These are phyloP conservation scores for Salmacisia buchloeana DNA, from an alignment of 1,284 basidiomycete genomes.

Conservation along the genomic window DNA sequence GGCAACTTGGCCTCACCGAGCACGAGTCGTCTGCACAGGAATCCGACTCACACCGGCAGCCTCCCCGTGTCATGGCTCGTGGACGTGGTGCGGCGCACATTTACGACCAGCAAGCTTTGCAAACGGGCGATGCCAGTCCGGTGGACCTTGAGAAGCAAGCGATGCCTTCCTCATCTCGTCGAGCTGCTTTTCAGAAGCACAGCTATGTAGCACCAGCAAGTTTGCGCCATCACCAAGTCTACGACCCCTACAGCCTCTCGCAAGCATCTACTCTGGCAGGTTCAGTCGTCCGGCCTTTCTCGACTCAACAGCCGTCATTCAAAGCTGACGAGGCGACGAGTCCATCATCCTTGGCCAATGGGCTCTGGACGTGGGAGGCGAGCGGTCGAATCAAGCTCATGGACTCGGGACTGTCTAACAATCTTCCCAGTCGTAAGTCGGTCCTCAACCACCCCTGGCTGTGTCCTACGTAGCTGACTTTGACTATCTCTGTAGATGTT, in stretches of 20 bases:
- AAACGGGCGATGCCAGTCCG: neutral
- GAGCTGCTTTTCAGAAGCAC: no score
- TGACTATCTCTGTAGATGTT: slow-evolving; percentile 18
- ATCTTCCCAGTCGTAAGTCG: slow-evolving; percentile 37
- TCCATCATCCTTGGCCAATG: neutral
- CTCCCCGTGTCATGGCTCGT: neutral
- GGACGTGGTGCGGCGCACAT: neutral
- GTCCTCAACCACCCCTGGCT: neutral
- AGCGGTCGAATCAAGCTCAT: slow-evolving; percentile 37
- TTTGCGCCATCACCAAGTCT: no score
- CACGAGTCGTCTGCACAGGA: neutral
- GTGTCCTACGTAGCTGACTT: neutral
- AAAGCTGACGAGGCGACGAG: no score
- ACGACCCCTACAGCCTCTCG: no score
- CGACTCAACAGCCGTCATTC: no score
- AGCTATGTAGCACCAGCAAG: no score
- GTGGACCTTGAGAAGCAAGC: neutral
- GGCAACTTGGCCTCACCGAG: no score
- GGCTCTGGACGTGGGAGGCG: slow-evolving; percentile 22
- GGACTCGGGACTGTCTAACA: slow-evolving; percentile 47
- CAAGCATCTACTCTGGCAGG: no score
- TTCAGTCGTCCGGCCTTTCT: neutral
- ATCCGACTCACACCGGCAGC: neutral
- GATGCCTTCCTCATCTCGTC: no score
- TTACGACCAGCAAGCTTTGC: neutral